Percentiles rank a stretch among this genome's conserved stretches.
phyloP scores from a whole-genome alignment of 176 grass and related monocot species.

The Secale cereale region DNA sequence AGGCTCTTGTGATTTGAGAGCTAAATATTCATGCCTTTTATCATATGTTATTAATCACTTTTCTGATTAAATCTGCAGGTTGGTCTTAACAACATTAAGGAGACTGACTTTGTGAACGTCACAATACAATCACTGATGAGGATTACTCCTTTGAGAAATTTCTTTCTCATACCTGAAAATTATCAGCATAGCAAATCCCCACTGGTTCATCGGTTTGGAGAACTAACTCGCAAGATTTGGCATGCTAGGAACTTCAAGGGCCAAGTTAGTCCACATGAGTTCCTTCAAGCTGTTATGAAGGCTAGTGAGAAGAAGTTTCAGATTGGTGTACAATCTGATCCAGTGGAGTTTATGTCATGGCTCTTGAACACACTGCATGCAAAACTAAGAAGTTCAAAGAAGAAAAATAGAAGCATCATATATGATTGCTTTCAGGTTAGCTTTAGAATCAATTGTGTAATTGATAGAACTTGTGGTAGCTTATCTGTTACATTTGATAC shows the following conservation, averaged over 20 bases:
- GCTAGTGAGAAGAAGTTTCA: slow-evolving; percentile 87
- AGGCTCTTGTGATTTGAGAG: neutral
- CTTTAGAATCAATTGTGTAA: slow-evolving; percentile 6
- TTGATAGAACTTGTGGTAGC: neutral
- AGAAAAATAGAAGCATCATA: slow-evolving; percentile 89
- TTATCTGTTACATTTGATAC: neutral
- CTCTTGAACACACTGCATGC: slow-evolving; percentile 86
- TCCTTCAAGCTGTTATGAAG: slow-evolving; percentile 98
- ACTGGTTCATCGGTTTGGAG: slow-evolving; percentile 92
- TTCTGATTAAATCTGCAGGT: slow-evolving; percentile 52
- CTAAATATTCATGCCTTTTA: slow-evolving; percentile 17
- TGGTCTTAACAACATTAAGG: slow-evolving; percentile 99
- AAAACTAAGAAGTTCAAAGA: slow-evolving; percentile 76
- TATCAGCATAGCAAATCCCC: slow-evolving; percentile 88
- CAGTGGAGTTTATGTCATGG: slow-evolving; percentile 96
- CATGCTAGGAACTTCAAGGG: slow-evolving; percentile 98
- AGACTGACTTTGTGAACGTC: slow-evolving; percentile 97
- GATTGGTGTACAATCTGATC: slow-evolving; percentile 97
- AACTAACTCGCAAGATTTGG: slow-evolving; percentile 96
- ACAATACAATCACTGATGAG: slow-evolving; percentile 98
- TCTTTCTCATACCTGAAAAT: slow-evolving; percentile 98
- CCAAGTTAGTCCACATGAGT: slow-evolving; percentile 98
- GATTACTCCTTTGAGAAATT: slow-evolving; percentile 94
- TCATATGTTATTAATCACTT: slow-evolving; percentile 14
- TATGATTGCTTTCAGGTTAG: slow-evolving; percentile 95